These are phyloP conservation scores for Stygiomarasmius scandens DNA, from an alignment of 1,284 basidiomycete genomes.

Conservation along the genomic window DNA sequence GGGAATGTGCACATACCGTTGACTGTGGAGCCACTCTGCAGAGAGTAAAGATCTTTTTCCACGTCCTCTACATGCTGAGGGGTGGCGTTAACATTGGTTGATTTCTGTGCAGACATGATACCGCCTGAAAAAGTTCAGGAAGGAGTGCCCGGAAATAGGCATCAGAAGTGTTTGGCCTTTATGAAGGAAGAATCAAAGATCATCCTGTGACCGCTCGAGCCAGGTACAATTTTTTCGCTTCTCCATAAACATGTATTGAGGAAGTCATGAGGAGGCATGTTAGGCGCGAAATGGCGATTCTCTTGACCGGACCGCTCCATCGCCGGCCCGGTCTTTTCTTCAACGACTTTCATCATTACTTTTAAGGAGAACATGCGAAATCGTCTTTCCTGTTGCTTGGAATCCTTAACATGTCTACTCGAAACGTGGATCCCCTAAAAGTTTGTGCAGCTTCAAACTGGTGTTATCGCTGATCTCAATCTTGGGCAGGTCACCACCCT, in stretches of 20 bases:
- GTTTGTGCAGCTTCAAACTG: slow-evolving; percentile 9
- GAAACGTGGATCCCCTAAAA: slow-evolving; percentile 36
- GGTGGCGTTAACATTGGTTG: background rate
- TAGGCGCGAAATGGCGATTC: no score
- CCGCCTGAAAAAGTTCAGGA: background rate
- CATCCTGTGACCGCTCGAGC: slow-evolving; percentile 7
- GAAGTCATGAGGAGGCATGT: no score
- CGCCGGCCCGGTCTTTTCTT: no score
- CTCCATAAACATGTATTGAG: no score
- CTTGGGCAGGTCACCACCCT: slow-evolving; percentile 28
- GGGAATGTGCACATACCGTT: background rate
- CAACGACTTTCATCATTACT: no score
- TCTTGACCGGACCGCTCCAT: no score
- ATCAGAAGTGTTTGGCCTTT: slow-evolving; percentile 3
- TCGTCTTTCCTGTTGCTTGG: background rate
- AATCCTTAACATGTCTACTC: slow-evolving; percentile 32
- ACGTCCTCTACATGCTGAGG: slow-evolving; percentile 28
- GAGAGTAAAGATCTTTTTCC: slow-evolving; percentile 32
- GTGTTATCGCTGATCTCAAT: slow-evolving; percentile 10
- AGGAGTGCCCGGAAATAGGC: slow-evolving; percentile 10
- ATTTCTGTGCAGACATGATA: slow-evolving; percentile 13
- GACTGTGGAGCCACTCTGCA: slow-evolving; percentile 15
- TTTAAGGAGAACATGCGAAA: no score
- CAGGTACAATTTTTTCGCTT: background rate
- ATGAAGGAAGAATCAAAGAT: background rate